Evolutionary conservation across 768 basidiomycete species (phyloP), one percentile per base, ranked within the genome.

Genomic region (Hemileccinum impolitum): DNA sequence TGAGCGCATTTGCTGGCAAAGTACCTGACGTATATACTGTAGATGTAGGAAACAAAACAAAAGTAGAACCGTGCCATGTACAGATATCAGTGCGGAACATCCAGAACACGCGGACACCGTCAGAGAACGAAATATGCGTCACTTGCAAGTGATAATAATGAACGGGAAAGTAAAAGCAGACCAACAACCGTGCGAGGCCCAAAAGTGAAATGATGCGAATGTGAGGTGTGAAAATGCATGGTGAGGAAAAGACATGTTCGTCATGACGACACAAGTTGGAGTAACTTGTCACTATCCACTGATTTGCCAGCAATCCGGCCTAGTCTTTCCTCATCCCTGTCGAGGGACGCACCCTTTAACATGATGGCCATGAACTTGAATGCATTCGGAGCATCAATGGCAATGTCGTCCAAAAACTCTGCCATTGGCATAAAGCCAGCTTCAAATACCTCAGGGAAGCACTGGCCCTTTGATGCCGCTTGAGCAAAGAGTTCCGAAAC

Each of bases 381-480:
- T 0, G 93, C 95, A 61, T 85, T 85, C 9, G 95, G 94, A 39
- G 87, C 88, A 65, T 98, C 94, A 57, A 94, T 85, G 26, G 86
- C 84, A 50, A 94, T 79, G 62, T 97, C 94, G 59, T 93, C 91
- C 59, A 98, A 76, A 47, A 84, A 69, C 68, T 92, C 90, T 23
- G 85, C 81, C 43, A 81, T 75, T 1, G 78, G 75, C 39, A 62
- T 63, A 65, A 95, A 83, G 13, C 91, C 90, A 50, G 84, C 77
- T 69, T 91, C 85, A 65, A 96, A 84, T 3, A 78, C 66, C 4
- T 76, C 78, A 4, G 75, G 43, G 1, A 81, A 73, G 54, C 84
- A 82, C 26, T 85, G 70, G 36, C 72, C 74, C 70, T 85, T 87
- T 37, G 76, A 76, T 28, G 74, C 69, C 9, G 81, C 82, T 47